A percentile compares a stretch with the other conserved stretches of the same genome.
phyloP scores from a whole-genome alignment of 768 basidiomycete species.

The Amanita exitialis region DNA sequence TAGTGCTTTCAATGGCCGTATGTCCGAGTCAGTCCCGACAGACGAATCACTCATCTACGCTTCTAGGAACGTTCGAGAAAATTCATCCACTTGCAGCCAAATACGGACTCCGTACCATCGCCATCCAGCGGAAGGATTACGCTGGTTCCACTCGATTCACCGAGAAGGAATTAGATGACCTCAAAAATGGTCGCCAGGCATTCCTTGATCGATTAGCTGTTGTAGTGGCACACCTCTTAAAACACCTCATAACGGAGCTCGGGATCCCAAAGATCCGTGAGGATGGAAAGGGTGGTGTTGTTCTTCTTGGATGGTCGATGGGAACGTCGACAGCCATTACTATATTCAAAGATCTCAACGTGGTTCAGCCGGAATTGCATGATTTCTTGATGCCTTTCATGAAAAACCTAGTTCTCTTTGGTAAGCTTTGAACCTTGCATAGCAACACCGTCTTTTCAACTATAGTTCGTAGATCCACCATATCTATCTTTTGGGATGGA shows the following conservation, averaged over 20 bases:
- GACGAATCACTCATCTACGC: not conserved
- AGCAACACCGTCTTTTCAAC: not conserved
- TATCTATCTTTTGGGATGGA: conserved; percentile 18
- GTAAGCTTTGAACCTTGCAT: conserved; percentile 12
- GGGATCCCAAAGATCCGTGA: conserved; percentile 16
- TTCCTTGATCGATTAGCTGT: conserved; percentile 1
- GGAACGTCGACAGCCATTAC: conserved; percentile 20
- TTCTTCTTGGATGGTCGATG: conserved; percentile 29
- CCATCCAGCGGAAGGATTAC: conserved; percentile 7
- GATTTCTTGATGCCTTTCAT: conserved; percentile 19
- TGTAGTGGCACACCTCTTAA: conserved; percentile 17
- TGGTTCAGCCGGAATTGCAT: conserved; percentile 15
- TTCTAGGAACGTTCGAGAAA: conserved; percentile 11
- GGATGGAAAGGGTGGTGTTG: conserved; percentile 24
- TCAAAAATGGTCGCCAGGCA: not conserved
- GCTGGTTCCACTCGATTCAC: not conserved
- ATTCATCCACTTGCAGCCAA: conserved; percentile 14
- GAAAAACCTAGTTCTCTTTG: conserved; percentile 21
- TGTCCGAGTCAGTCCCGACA: conserved; percentile 13
- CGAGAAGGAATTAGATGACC: not conserved
- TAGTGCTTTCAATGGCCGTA: conserved; percentile 22
- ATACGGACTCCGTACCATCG: conserved; percentile 4
- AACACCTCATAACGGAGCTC: conserved; percentile 17
- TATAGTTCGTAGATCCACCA: conserved; percentile 20
- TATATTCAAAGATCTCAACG: conserved; percentile 17